phyloP scores from a whole-genome alignment of 805 yeast genomes.

The Komagataella phaffii region DNA sequence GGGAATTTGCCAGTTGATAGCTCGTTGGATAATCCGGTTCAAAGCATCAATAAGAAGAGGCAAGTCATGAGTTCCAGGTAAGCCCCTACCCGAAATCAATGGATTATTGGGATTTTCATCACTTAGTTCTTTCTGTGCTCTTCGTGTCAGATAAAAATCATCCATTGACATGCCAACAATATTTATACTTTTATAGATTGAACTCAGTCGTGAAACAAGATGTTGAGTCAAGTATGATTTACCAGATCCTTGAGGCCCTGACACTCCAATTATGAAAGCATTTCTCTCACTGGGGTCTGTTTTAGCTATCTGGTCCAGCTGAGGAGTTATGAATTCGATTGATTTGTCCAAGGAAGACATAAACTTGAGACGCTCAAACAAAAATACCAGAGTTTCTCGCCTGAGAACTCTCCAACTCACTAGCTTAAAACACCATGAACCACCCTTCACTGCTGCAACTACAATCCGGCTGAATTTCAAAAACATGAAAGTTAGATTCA shows the following conservation, averaged over 20 bases:
- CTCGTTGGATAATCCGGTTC: constrained; percentile 11
- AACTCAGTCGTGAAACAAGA: constrained; percentile 20
- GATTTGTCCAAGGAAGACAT: constrained; percentile 8
- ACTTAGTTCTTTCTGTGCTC: constrained; percentile 39
- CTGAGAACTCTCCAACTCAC: constrained; percentile 20
- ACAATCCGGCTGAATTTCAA: neutral
- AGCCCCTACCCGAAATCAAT: constrained; percentile 63
- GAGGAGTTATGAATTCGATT: constrained; percentile 15
- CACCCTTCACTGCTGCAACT: neutral
- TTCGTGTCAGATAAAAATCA: constrained; percentile 67
- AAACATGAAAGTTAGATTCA: neutral
- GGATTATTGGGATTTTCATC: constrained; percentile 27
- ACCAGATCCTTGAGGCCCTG: constrained; percentile 77
- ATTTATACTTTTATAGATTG: constrained; percentile 20
- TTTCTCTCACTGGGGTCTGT: constrained; percentile 4
- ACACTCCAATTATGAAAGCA: constrained; percentile 41
- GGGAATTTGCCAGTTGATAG: constrained; percentile 33
- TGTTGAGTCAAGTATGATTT: constrained; percentile 43
- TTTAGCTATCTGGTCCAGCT: constrained; percentile 11
- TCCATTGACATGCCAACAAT: constrained; percentile 59
- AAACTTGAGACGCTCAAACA: neutral
- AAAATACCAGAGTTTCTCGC: constrained; percentile 30
- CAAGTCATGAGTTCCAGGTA: constrained; percentile 91
- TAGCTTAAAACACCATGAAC: too few species aligned
- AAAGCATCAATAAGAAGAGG: constrained; percentile 25